Conservation (phyloP, 768 basidiomycete genomes). For the Hygrophoropsis aurantiaca region DNA sequence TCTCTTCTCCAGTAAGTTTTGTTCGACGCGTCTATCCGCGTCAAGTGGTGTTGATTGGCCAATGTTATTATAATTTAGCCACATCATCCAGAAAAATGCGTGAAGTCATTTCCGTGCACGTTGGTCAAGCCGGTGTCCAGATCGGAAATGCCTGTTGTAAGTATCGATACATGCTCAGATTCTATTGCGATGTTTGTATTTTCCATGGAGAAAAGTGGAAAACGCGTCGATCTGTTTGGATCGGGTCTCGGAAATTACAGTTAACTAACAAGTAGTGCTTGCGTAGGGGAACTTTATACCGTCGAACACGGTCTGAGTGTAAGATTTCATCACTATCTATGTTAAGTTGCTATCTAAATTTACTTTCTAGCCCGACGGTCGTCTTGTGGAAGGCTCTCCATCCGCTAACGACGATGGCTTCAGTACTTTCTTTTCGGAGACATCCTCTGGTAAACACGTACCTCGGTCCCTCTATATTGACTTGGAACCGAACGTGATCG, state of each 20-base stretch:
- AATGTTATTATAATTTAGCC: conserved; percentile 4
- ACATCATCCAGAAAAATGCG: conserved; percentile 55
- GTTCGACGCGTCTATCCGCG: conserved; percentile 30
- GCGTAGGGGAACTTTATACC: conserved; percentile 95
- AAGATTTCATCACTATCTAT: too few relatives aligned
- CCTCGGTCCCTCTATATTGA: conserved; percentile 97
- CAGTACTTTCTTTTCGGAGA: conserved; percentile 99
- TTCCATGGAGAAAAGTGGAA: conserved; percentile 13
- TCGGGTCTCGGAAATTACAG: neutral
- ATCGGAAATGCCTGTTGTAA: conserved; percentile 98
- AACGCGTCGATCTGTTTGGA: neutral
- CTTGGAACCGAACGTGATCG: conserved; percentile 96
- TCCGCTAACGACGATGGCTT: conserved; percentile 86
- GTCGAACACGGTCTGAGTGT: conserved; percentile 98
- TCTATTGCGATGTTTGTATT: neutral
- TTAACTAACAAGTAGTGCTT: conserved; percentile 19
- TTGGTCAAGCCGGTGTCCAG: conserved; percentile 98
- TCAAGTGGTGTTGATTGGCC: conserved; percentile 5
- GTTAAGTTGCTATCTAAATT: conserved; percentile 24
- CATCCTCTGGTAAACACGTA: conserved; percentile 93
- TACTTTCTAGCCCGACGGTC: conserved; percentile 81
- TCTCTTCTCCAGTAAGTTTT: conserved; percentile 24
- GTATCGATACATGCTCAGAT: conserved; percentile 32
- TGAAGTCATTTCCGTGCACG: conserved; percentile 98
- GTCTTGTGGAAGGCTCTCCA: conserved; percentile 75